Percentiles rank a stretch among this genome's conserved stretches.
Evolutionary conservation across 2,329 filamentous ascomycete species (phyloP).

Genomic region (Cercospora sesami): DNA sequence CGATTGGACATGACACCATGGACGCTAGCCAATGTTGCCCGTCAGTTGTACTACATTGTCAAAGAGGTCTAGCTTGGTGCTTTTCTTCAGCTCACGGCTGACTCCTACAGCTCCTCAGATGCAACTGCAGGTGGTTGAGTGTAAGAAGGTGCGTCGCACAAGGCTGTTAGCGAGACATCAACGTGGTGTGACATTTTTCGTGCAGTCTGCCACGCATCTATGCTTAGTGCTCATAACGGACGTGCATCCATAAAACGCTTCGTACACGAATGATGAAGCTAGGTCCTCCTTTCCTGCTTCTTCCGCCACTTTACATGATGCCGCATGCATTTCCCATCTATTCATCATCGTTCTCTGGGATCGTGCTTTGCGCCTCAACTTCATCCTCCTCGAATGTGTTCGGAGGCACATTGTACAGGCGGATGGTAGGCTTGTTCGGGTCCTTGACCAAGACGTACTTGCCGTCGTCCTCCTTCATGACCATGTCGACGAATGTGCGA

Average conservation of each 20-base stretch:
- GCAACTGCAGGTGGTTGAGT: background rate
- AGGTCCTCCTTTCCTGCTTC: background rate
- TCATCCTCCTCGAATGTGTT: slow-evolving; percentile 89
- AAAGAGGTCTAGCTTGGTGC: background rate
- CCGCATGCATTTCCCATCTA: slow-evolving; percentile 35
- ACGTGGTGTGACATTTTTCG: background rate
- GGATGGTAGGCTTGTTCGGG: slow-evolving; percentile 93
- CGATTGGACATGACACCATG: background rate
- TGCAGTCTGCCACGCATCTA: background rate
- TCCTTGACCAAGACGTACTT: slow-evolving; percentile 83
- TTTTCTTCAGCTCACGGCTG: background rate
- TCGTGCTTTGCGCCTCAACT: slow-evolving; percentile 67
- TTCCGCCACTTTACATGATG: background rate
- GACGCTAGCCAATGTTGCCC: background rate
- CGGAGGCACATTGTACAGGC: slow-evolving; percentile 85
- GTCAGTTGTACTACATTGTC: background rate
- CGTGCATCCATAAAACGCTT: background rate
- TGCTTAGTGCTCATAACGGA: background rate
- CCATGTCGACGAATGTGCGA: slow-evolving; percentile 95
- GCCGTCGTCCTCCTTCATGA: slow-evolving; percentile 65
- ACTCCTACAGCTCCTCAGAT: background rate
- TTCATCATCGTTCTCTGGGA: slow-evolving; percentile 57
- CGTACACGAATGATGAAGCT: background rate
- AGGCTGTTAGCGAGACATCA: background rate
- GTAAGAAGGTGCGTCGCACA: background rate